Evolutionary conservation across 2,329 filamentous ascomycete genomes (phyloP), one percentile per base, ranked within the genome.

Genomic region (Coccinonectria pachysandricola): DNA sequence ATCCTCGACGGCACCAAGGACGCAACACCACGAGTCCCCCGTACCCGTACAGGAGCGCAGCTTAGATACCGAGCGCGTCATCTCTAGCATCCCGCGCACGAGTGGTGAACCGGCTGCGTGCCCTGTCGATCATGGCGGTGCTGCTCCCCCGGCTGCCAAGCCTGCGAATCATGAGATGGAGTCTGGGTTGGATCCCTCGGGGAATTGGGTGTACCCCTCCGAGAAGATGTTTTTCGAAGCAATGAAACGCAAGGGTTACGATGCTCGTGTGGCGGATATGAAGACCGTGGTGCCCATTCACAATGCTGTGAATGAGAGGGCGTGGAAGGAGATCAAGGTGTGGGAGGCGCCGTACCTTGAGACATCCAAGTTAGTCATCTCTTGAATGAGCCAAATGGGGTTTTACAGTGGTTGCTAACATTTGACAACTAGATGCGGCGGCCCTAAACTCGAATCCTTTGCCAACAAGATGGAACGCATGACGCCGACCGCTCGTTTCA

Each of bases 151-250:
- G n/a, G n/a, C n/a, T n/a, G n/a, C n/a, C n/a, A 25, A 24, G 21
- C 57, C 54, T 0, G 77, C 80, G 9, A 94, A 93, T 56, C 68
- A 72, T 35, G 85, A 95, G 57, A 59, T 71, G 35, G 86, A 94
- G 51, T 81, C 79, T 0, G 79, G 81, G 35, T 66, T 75, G 12
- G 76, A 84, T 45, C 61, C 60, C 19, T 72, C 73, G 0, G 88
- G 88, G 1, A 94, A 95, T 54, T 98, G 91, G 91, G 79, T 98
- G 35, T 98, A 98, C 56, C 91, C 91, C 0, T 91, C 82, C 0
- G 88, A 96, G 54, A 80, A 83, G 49, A 93, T 95, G 76, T 98
- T 98, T 65, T 96, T 96, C 60, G 83, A 93, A 24, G 91, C 91
- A 22, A 88, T 98, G 75, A 75, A 80, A 63, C 79, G 88, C 50